These are phyloP conservation scores for Heterobasidion annosum DNA, from an alignment of 1,284 basidiomycete species.

Conservation along the genomic window DNA sequence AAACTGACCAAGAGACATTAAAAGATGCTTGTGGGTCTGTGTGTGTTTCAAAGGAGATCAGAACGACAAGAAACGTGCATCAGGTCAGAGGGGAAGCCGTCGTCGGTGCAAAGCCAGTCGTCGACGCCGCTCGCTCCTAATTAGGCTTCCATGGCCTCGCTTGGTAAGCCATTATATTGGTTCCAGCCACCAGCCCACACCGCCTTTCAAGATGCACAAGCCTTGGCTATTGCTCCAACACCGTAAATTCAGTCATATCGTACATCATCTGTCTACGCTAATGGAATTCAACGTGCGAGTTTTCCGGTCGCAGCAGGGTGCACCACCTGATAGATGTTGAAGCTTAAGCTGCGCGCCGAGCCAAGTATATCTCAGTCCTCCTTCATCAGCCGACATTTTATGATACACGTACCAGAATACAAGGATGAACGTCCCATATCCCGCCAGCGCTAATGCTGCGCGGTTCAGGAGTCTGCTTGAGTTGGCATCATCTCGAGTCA, in stretches of 20 bases:
- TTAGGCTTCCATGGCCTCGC: too few species aligned
- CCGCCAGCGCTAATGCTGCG: conserved; percentile 57
- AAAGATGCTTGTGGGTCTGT: background rate
- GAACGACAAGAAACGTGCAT: conserved; percentile 13
- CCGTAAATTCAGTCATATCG: too few species aligned
- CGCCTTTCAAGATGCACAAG: too few species aligned
- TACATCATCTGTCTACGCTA: too few species aligned
- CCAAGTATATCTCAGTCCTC: conserved; percentile 6
- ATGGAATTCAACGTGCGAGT: background rate
- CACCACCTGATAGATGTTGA: conserved; percentile 63
- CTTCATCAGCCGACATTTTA: conserved; percentile 4
- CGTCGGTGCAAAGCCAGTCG: background rate
- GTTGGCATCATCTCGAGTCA: conserved; percentile 63
- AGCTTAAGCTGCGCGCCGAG: conserved; percentile 44
- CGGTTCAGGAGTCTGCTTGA: conserved; percentile 48
- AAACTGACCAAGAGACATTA: conserved; percentile 14
- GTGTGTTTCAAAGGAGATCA: background rate
- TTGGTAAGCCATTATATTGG: too few species aligned
- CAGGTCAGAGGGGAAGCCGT: conserved; percentile 13
- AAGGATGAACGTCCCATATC: conserved; percentile 80
- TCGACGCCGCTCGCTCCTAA: background rate
- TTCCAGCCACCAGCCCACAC: too few species aligned
- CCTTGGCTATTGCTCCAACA: too few species aligned
- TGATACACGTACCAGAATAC: conserved; percentile 66
- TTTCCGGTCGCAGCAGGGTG: background rate